Conservation (phyloP, 805 yeast genomes). For the Spathaspora boniae region DNA sequence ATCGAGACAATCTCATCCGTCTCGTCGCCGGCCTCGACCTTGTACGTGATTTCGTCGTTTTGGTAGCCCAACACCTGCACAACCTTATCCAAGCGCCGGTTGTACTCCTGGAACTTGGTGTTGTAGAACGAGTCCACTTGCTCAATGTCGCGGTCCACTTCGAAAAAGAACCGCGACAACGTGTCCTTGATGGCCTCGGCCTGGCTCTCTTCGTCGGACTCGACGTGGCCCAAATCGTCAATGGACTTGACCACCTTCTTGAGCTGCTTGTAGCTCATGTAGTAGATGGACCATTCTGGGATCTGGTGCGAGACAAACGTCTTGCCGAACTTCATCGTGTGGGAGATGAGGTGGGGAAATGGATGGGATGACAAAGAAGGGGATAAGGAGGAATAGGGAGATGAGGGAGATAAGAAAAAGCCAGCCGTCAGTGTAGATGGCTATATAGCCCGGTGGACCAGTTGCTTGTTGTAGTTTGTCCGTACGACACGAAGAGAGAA, state of each 20-base stretch:
- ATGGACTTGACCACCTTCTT: conserved; percentile 76
- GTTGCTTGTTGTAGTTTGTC: too few relatives aligned
- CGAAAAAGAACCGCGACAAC: conserved; percentile 67
- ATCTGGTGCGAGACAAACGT: conserved; percentile 79
- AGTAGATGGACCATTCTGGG: conserved; percentile 86
- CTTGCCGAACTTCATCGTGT: conserved; percentile 74
- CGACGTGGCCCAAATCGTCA: conserved; percentile 21
- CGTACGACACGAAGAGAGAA: too few relatives aligned
- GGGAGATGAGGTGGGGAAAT: too few relatives aligned
- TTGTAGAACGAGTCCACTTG: conserved; percentile 77
- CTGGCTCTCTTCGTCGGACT: conserved; percentile 19
- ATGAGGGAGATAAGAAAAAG: too few relatives aligned
- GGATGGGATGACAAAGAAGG: too few relatives aligned
- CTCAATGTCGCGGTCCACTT: conserved; percentile 77
- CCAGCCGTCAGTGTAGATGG: too few relatives aligned
- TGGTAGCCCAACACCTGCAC: conserved; percentile 32
- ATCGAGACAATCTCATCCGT: conserved; percentile 45
- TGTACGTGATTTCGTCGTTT: conserved; percentile 21
- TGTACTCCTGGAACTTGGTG: conserved; percentile 69
- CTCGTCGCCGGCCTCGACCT: conserved; percentile 37
- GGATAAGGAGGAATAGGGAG: too few relatives aligned
- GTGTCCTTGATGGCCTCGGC: conserved; percentile 37
- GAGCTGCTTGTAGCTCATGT: conserved; percentile 80
- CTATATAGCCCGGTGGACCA: too few relatives aligned
- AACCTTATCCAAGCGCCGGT: conserved; percentile 56